Conservation (phyloP, 129 eudicot genomes). For the Calendula officinalis region DNA sequence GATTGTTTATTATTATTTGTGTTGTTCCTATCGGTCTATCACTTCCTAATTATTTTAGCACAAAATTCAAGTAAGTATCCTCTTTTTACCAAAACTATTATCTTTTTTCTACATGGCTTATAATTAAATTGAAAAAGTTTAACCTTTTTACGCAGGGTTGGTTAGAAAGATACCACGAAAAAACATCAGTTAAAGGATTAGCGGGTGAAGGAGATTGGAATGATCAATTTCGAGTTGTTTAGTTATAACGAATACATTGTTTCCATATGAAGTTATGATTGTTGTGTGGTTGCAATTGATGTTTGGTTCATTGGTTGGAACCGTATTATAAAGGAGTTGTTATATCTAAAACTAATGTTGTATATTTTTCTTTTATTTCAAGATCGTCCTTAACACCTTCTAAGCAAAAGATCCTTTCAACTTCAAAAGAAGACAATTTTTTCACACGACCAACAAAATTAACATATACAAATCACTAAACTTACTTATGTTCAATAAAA, state of each 20-base stretch:
- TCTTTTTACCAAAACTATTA: too few relatives aligned
- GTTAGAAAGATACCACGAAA: slow-evolving; percentile 71
- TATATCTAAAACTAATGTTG: too few relatives aligned
- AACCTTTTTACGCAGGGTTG: slow-evolving; percentile 42
- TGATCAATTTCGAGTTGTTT: slow-evolving; percentile 67
- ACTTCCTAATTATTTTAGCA: slow-evolving; percentile 63
- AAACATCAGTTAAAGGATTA: slow-evolving; percentile 62
- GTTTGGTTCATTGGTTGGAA: slow-evolving; percentile 74
- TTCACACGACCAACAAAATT: too few relatives aligned
- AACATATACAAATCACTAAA: too few relatives aligned
- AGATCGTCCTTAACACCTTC: too few relatives aligned
- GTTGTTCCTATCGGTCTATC: slow-evolving; percentile 66
- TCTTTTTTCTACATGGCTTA: background rate
- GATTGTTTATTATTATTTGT: slow-evolving; percentile 54
- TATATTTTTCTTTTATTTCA: too few relatives aligned
- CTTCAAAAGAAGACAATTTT: too few relatives aligned
- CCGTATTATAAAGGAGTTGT: too few relatives aligned
- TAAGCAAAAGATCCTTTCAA: too few relatives aligned
- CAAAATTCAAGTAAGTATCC: slow-evolving; percentile 62
- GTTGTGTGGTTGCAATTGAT: too few relatives aligned
- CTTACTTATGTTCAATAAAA: too few relatives aligned
- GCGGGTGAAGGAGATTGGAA: slow-evolving; percentile 84
- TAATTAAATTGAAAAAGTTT: background rate
- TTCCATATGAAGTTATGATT: slow-evolving; percentile 58
- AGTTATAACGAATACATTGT: slow-evolving; percentile 68